Evolutionary conservation across 1,139 yeast species (phyloP).

Genomic region (Blastobotrys petasosporus): DNA sequence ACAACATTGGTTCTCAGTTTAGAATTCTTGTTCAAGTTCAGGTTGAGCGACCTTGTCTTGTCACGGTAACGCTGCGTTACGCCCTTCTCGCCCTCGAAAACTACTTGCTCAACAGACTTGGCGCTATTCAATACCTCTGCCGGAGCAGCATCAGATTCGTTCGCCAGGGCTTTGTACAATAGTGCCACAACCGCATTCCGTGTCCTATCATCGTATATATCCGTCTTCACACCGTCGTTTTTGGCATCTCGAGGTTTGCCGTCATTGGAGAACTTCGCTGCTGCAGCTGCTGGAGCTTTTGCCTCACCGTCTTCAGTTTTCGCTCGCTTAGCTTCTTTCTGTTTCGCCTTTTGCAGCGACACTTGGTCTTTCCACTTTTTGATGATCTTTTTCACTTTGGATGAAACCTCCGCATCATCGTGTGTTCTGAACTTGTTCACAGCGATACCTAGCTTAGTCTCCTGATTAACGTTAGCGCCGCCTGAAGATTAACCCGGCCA

Average conservation of each 20-base stretch:
- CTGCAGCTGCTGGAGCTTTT: conserved; percentile 22
- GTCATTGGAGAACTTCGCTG: conserved; percentile 21
- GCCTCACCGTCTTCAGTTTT: conserved; percentile 13
- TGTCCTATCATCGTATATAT: conserved; percentile 63
- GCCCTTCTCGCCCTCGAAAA: conserved; percentile 51
- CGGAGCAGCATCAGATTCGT: conserved; percentile 63
- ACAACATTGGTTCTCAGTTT: conserved; percentile 68
- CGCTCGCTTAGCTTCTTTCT: conserved; percentile 13
- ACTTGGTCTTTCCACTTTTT: conserved; percentile 88
- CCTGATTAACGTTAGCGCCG: conserved; percentile 30
- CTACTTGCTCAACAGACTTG: conserved; percentile 66
- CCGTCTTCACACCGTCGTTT: conserved; percentile 71
- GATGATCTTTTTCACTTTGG: conserved; percentile 75
- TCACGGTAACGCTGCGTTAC: conserved; percentile 60
- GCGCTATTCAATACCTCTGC: conserved; percentile 56
- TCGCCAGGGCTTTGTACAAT: conserved; percentile 80
- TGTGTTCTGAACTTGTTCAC: conserved; percentile 83
- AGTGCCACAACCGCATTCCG: conserved; percentile 83
- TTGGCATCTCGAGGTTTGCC: conserved; percentile 59
- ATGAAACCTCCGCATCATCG: conserved; percentile 56
- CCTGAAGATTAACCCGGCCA: not conserved
- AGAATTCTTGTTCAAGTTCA: conserved; percentile 84
- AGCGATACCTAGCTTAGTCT: conserved; percentile 97
- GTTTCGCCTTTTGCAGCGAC: conserved; percentile 56
- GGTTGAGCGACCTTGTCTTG: conserved; percentile 73